Conservation (phyloP, 2,329 filamentous ascomycete genomes). For the Fusarium austroafricanum region DNA sequence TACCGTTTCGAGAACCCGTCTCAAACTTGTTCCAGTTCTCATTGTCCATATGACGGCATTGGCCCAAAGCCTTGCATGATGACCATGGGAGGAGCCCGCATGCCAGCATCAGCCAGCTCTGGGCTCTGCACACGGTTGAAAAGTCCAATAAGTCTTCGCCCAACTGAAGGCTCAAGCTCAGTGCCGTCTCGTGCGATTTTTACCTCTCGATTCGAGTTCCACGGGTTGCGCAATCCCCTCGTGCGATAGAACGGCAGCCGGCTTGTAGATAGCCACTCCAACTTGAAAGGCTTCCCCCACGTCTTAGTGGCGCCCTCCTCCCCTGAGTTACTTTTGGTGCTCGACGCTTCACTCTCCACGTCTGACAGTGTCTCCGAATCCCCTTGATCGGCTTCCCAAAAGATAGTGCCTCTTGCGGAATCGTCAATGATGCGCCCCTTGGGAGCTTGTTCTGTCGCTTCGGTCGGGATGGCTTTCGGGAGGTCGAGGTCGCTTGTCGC, state of each 20-base stretch:
- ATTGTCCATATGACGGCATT: constrained; percentile 51
- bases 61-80: constrained; percentile 55
- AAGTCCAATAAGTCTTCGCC: constrained; percentile 79
- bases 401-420: constrained; percentile 92
- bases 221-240: constrained; percentile 87
- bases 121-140: constrained; percentile 72
- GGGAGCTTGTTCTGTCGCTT: constrained; percentile 81
- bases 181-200: constrained; percentile 97
- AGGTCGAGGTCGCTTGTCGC: constrained; percentile 71
- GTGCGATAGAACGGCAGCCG: constrained; percentile 90
- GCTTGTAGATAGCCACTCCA: constrained; percentile 89
- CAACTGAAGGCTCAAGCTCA: constrained; percentile 86
- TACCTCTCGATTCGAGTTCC: constrained; percentile 95
- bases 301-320: constrained; percentile 66
- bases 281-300: constrained; percentile 91
- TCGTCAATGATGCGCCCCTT: constrained; percentile 92
- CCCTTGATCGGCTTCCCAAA: constrained; percentile 86
- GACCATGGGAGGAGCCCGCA: constrained; percentile 49
- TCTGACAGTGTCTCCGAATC: constrained; percentile 59
- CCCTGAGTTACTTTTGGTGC: constrained; percentile 55
- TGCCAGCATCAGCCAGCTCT: constrained; percentile 45
- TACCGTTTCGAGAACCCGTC: constrained; percentile 27
- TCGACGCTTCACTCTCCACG: constrained; percentile 55
- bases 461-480: constrained; percentile 82
- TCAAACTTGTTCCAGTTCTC: constrained; percentile 13